Evolutionary conservation across 1,284 basidiomycete genomes (phyloP).

Genomic region (Veloporphyrellus conicus): DNA sequence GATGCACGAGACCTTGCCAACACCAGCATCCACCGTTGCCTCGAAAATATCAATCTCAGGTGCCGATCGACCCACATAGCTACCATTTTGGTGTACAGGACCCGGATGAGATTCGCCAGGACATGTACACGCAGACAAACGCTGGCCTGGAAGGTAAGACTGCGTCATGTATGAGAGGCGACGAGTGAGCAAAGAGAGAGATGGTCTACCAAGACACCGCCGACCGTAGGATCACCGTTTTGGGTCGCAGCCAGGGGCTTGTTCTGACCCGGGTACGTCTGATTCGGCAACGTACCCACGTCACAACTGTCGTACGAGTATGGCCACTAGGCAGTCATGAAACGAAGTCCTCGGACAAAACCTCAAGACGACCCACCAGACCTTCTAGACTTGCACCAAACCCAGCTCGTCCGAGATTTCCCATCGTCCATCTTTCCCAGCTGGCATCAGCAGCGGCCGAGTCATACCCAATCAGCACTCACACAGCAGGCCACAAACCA

Average conservation of each 20-base stretch:
- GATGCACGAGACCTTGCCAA: conserved; percentile 28
- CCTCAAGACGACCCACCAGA: conserved; percentile 33
- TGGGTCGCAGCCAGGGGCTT: conserved; percentile 45
- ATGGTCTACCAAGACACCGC: conserved; percentile 37
- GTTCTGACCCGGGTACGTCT: conserved; percentile 56
- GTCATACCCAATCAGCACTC: conserved; percentile 19
- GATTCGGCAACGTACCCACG: conserved; percentile 79
- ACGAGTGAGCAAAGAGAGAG: conserved; percentile 1
- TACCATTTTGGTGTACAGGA: conserved; percentile 58
- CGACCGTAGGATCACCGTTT: conserved; percentile 42
- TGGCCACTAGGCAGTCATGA: conserved; percentile 43
- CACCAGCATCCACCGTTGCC: conserved; percentile 27
- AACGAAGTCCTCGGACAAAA: neutral
- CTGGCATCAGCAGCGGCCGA: conserved; percentile 1
- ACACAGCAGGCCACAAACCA: conserved; percentile 73
- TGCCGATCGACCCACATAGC: conserved; percentile 66
- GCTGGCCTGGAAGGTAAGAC: conserved; percentile 79
- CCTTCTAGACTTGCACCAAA: conserved; percentile 69
- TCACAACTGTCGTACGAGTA: conserved; percentile 77
- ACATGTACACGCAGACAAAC: conserved; percentile 79
- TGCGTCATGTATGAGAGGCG: conserved; percentile 20
- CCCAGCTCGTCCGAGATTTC: conserved; percentile 74
- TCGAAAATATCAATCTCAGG: conserved; percentile 66
- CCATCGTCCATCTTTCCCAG: conserved; percentile 64
- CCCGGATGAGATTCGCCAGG: conserved; percentile 80